Base-by-base conservation (phyloP, 2,329 filamentous ascomycete species). In the Scortechinia acanthostroma region DNA sequence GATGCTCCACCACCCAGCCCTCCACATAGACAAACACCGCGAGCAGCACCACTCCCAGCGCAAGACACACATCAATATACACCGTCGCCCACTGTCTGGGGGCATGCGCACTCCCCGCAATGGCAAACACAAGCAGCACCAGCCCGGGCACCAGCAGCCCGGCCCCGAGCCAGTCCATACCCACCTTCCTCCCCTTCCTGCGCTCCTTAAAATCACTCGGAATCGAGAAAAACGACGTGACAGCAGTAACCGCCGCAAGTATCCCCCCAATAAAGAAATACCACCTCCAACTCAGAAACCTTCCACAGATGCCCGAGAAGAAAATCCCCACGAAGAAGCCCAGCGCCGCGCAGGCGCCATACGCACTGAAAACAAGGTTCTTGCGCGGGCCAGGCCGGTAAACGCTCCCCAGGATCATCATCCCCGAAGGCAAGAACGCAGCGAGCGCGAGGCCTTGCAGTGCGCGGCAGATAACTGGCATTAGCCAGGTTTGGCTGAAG, bases 401-500 rank as follows among this genome's bases (percentile, higher is more conserved):
- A 2, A 70, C 74, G 42, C 70, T 77, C 1, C 81, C 81, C 1
- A 86, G 63, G 10, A 87, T 66, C 64, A 82, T 82, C 46, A 89
- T 74, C 1, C 82, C 77, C 1, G 80, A 77, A 0, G 84, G 83
- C 14, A 89, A 60, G 49, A 86, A 88, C 0, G 86, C 84, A 1
- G 86, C 83, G 1, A 83, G 74, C 1, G 85, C 87, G 6, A 91
- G 63, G 0, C 87, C 87, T 59, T 89, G 85, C 37, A 90, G 64
- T 5, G 86, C 86, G 44, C 87, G 81, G 56, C 81, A 86, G 45
- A 85, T 68, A 51, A 88, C 83, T 49, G 91, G 69, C 80, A 89
- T 86, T 43, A 78, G 59, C 48, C 81, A 74, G 60, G 77, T 83
- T 45, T 68, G 65, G 47, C 80, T 82, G 62, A 91, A 88, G 10